Base-by-base conservation (phyloP, 148 eudicot species). In the Dysphania ambrosioides region DNA sequence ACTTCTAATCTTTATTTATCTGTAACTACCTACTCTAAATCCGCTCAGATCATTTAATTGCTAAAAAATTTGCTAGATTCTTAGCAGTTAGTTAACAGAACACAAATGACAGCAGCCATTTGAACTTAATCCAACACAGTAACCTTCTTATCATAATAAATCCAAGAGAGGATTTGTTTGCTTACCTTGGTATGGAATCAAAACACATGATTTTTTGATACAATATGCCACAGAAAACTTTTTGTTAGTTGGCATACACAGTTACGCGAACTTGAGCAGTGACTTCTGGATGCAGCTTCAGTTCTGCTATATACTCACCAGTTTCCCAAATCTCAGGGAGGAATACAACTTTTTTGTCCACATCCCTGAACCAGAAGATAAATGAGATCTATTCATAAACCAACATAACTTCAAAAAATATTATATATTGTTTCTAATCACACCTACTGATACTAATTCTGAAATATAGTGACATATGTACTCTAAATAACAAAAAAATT, bases 201-300 rank as follows among this genome's bases (percentile, higher is more conserved):
- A 27, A 74, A 63, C 5, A 44, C 78, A 57, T 2, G 34, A 66
- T 5, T 24, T 2, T 72, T 42, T 38, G 42, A 11, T 34, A 26
- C 26, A 47, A 63, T 40, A 31, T 49, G 72, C 57, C 63, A 5
- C 41, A 53, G n/a, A 68, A n/a, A 55, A 30, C 62, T 32, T 47
- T 78, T 24, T 63, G 66, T 83, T 65, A 94, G 76, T 91, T 91
- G 80, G 90, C 97, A 77, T 51, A 88, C 34, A 94, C 96, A 79
- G 60, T 88, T 77, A 91, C 18, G 74, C 96, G 88, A 76, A 94
- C 83, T 68, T 82, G 85, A 78, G 97, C 97, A 44, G 88, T 85
- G 64, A 91, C 97, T 2, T 94, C 98, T 8, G 97, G 96, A 64
- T 94, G 98, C 77, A 94, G 90, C 86, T 94, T 90, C 72, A 94